A percentile compares a stretch with the other conserved stretches of the same genome.
These are phyloP conservation scores for Fusarium verrucosum DNA, from an alignment of 2,329 filamentous ascomycete species.

Conservation along the genomic window DNA sequence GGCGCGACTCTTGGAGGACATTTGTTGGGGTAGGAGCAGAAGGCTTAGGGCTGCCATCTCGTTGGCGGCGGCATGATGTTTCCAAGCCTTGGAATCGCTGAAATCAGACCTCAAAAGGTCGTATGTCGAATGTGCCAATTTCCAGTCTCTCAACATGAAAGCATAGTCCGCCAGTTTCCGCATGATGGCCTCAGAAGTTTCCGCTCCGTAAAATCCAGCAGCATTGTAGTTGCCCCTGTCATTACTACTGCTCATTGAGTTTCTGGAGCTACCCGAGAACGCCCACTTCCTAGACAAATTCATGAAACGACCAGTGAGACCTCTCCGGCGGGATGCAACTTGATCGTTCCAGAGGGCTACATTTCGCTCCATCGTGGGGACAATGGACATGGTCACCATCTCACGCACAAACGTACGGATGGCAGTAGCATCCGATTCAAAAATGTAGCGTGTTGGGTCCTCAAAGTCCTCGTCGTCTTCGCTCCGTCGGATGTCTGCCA, in stretches of 20 bases:
- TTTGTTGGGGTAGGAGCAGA: slow-evolving; percentile 76
- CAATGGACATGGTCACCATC: slow-evolving; percentile 92
- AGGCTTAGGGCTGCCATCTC: slow-evolving; percentile 93
- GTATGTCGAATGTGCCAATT: slow-evolving; percentile 89
- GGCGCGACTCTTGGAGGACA: slow-evolving; percentile 77
- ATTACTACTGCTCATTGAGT: slow-evolving; percentile 61
- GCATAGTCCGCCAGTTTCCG: slow-evolving; percentile 93
- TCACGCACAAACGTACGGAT: slow-evolving; percentile 91
- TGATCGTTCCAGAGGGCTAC: slow-evolving; percentile 97
- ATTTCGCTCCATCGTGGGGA: slow-evolving; percentile 95
- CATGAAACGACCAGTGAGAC: slow-evolving; percentile 92
- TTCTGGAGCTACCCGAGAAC: slow-evolving; percentile 75
- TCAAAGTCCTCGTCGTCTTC: slow-evolving; percentile 75
- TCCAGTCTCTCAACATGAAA: slow-evolving; percentile 97
- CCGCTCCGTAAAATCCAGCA: slow-evolving; percentile 82
- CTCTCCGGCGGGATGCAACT: slow-evolving; percentile 87
- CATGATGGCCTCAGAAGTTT: slow-evolving; percentile 88
- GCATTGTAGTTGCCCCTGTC: slow-evolving; percentile 79
- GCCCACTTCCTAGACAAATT: slow-evolving; percentile 91
- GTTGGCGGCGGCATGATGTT: slow-evolving; percentile 89
- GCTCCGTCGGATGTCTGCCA: slow-evolving; percentile 75
- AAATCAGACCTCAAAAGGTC: slow-evolving; percentile 90
- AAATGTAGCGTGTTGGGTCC: slow-evolving; percentile 80
- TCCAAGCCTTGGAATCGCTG: slow-evolving; percentile 96
- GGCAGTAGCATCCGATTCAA: slow-evolving; percentile 89